Evolutionary conservation across 805 yeast species (phyloP), one percentile per base, ranked within the genome.

Genomic region (Lipomyces spencermartinsiae): DNA sequence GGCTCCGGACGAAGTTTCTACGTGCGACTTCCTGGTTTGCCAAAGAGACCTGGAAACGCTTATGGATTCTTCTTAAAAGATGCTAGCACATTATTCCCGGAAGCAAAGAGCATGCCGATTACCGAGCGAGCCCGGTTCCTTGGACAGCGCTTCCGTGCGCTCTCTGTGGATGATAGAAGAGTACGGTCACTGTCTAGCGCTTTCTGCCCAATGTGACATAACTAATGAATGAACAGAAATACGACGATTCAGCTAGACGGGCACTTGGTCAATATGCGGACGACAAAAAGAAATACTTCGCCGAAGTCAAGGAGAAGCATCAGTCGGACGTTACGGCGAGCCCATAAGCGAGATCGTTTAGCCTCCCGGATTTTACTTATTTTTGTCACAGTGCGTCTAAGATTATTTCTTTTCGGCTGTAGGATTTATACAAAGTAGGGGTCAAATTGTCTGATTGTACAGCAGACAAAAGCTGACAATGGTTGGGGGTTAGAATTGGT

Each of bases 21-120:
- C 10, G 49, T 43, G 49, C 49, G 22, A 22, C 10, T 43, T 43
- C 49, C 49, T 14, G 49, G 49, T n/a, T n/a, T 43, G n/a, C 49
- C 49, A 43, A 43, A 43, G 9, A 16, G 49, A 43, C 49, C 49
- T 43, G 49, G 49, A 16, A 43, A 43, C 35, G 51, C 51, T 9
- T 58, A 37, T 58, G 61, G 61, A 19, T 58, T 25, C 29, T 58
- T 58, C 33, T 49, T 58, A 19, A 57, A 22, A 12, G 35, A n/a
- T 22, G 49, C 61, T 14, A 19, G 12, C 22, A 22, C 25, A 6
- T 25, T 22, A n/a, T 19, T 37, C 46, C 49, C 61, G 14, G 61
- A 58, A 31, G 29, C 46, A 19, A 25, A n/a, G 10, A 12, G 51
- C 29, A 19, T 53, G 35, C 57, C 25, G 29, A 33, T 35, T 19